phyloP scores from a whole-genome alignment of 148 eudicot genomes.

The Diospyros kaki region DNA sequence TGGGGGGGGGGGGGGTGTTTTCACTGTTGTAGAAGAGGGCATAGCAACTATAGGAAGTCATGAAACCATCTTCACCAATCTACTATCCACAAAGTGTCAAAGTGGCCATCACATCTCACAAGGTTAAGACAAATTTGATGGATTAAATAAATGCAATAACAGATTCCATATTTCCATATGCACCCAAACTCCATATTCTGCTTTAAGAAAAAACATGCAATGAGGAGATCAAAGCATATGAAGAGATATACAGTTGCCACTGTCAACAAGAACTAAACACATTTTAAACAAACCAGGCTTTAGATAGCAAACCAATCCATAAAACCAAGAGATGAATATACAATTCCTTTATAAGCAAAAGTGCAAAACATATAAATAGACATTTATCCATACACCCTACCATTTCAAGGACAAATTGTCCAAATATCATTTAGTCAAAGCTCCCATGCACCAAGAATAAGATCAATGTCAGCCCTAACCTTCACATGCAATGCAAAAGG shows the following conservation, averaged over 20 bases:
- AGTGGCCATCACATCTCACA: not conserved
- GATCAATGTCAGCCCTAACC: constrained; percentile 44
- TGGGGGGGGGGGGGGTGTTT: no score
- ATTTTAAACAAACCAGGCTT: constrained; percentile 1
- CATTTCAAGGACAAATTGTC: constrained; percentile 36
- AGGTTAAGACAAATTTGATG: not conserved
- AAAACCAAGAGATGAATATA: constrained; percentile 6
- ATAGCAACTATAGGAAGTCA: not conserved
- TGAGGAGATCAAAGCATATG: not conserved
- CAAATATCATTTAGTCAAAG: constrained; percentile 37
- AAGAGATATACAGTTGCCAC: not conserved
- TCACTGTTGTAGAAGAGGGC: no score
- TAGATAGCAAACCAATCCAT: not conserved
- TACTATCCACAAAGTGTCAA: not conserved
- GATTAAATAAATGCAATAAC: not conserved
- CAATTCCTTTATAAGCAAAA: no score
- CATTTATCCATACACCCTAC: constrained; percentile 36
- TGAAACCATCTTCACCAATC: not conserved
- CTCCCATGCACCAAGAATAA: constrained; percentile 48
- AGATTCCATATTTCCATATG: not conserved
- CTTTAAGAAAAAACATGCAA: not conserved
- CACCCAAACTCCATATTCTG: not conserved
- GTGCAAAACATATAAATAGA: not conserved
- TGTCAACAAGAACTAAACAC: not conserved
- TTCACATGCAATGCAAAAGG: constrained; percentile 42